Conservation (phyloP, 257 asterid genomes). For the Striga asiatica region DNA sequence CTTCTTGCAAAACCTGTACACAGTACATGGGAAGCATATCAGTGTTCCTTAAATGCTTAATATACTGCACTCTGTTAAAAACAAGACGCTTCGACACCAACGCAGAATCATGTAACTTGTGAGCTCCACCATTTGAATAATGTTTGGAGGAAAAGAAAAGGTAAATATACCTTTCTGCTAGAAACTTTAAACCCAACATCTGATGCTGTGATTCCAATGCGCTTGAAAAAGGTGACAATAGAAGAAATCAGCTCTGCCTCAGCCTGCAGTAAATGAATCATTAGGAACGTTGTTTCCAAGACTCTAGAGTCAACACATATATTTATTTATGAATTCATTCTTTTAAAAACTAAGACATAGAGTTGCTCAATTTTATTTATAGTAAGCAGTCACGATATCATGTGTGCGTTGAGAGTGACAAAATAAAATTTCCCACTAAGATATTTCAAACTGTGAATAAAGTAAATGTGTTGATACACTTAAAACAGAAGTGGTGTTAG, state of each 20-base stretch:
- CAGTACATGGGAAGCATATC: neutral
- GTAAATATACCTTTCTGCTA: slow-evolving; percentile 88
- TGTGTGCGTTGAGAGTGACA: too few species aligned
- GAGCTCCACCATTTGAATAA: neutral
- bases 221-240: slow-evolving; percentile 84
- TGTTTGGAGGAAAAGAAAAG: too few species aligned
- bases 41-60: neutral
- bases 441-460: neutral
- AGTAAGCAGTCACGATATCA: neutral
- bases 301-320: neutral
- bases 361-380: neutral
- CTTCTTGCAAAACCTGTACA: slow-evolving; percentile 89
- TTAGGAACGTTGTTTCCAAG: slow-evolving; percentile 3
- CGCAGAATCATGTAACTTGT: neutral
- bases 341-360: neutral
- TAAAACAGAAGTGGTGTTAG: neutral
- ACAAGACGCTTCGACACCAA: neutral
- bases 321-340: neutral
- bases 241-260: slow-evolving; percentile 94
- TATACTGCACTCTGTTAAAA: neutral
- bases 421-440: neutral
- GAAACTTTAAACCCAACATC: slow-evolving; percentile 96
- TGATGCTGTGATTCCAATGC: slow-evolving; percentile 84
- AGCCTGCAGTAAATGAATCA: slow-evolving; percentile 41
- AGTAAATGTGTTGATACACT: neutral